These are phyloP conservation scores for Populus simonii DNA, from an alignment of 345 rosid genomes.

Conservation along the genomic window DNA sequence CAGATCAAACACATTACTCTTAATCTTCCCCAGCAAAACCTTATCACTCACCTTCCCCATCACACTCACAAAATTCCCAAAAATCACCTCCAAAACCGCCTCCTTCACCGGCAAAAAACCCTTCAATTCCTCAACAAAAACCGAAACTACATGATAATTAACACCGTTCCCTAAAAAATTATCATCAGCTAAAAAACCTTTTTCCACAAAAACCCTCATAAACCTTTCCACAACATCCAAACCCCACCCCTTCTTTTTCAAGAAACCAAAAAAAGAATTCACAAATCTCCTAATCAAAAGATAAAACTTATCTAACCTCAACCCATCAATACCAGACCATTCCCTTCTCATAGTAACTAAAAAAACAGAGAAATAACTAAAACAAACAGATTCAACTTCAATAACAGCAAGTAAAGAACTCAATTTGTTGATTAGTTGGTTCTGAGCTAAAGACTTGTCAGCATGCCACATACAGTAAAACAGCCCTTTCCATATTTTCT, in stretches of 20 bases:
- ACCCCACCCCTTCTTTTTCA: slow-evolving; percentile 63
- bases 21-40: slow-evolving; percentile 67
- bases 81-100: slow-evolving; percentile 46
- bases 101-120: slow-evolving; percentile 56
- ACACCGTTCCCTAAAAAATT: slow-evolving; percentile 70
- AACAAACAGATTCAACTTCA: not conserved
- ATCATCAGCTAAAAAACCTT: slow-evolving; percentile 50
- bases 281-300: slow-evolving; percentile 75
- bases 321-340: slow-evolving; percentile 83
- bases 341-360: slow-evolving; percentile 88
- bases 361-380: slow-evolving; percentile 59
- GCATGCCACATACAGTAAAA: slow-evolving; percentile 98
- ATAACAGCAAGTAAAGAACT: slow-evolving; percentile 40
- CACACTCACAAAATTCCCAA: slow-evolving; percentile 44
- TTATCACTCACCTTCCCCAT: slow-evolving; percentile 64
- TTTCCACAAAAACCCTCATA: slow-evolving; percentile 48
- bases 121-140: slow-evolving; percentile 72
- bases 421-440: slow-evolving; percentile 62
- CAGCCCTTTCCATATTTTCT: slow-evolving; percentile 90
- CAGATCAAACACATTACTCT: slow-evolving; percentile 62
- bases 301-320: slow-evolving; percentile 87
- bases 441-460: slow-evolving; percentile 67
- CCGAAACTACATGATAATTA: slow-evolving; percentile 69
- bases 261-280: slow-evolving; percentile 39
- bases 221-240: slow-evolving; percentile 41